Evolutionary conservation across 2,329 filamentous ascomycete species (phyloP).

Genomic region (Trichoderma lentiforme): DNA sequence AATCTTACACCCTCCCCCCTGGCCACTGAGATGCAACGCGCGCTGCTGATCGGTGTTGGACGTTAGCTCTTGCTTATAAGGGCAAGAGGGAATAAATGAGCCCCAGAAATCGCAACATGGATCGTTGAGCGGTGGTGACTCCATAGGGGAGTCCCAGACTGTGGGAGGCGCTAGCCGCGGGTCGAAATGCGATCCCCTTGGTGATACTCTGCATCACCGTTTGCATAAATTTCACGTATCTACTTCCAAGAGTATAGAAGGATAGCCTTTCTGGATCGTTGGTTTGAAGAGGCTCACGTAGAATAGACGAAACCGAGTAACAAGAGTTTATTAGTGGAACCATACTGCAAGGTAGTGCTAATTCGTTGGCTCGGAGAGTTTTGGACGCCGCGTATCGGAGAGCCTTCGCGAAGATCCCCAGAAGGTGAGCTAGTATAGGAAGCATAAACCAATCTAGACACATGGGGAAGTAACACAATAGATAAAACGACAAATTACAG

Average conservation of each 20-base stretch:
- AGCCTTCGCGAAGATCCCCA: background rate
- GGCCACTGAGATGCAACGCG: background rate
- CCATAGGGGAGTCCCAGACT: background rate
- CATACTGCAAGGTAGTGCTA: background rate
- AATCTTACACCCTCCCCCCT: background rate
- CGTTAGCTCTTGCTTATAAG: background rate
- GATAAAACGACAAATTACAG: background rate
- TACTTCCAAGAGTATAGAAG: background rate
- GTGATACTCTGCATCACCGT: background rate
- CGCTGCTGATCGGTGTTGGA: background rate
- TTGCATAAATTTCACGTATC: background rate
- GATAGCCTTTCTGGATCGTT: background rate
- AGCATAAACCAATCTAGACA: background rate
- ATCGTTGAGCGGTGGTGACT: background rate
- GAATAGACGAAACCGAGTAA: background rate
- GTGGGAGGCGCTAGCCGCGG: background rate
- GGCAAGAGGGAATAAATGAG: background rate
- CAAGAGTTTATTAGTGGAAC: fast-evolving
- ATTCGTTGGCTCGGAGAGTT: background rate
- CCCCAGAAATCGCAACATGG: background rate
- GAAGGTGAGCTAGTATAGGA: background rate
- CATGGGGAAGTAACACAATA: background rate
- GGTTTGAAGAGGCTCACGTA: background rate
- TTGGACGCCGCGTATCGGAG: background rate
- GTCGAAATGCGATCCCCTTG: background rate